phyloP scores from a whole-genome alignment of 345 rosid genomes.

The Draba incana region DNA sequence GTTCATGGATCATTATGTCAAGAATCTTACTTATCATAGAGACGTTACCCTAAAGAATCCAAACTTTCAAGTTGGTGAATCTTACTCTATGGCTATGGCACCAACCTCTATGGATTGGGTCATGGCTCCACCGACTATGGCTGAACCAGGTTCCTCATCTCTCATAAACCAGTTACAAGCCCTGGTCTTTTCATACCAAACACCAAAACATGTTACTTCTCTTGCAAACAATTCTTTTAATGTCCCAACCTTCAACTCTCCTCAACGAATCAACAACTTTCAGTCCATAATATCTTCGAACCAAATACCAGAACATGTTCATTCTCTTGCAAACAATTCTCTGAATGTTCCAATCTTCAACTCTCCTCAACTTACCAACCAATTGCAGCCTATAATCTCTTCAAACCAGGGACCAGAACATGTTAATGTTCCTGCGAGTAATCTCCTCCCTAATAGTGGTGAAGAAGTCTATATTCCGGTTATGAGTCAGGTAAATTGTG shows the following conservation, averaged over 20 bases:
- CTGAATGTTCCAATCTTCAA: background rate
- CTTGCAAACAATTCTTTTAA: too few species aligned
- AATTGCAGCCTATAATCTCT: background rate
- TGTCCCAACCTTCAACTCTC: background rate
- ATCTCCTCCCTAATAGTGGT: background rate
- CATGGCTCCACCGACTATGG: too few species aligned
- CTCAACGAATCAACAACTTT: background rate
- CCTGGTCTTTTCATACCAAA: background rate
- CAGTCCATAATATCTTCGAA: background rate
- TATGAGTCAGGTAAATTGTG: constrained; percentile 12
- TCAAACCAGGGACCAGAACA: background rate
- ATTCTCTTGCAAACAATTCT: background rate
- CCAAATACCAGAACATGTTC: background rate
- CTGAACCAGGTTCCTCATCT: too few species aligned
- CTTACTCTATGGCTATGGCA: constrained; percentile 5
- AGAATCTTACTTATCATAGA: background rate
- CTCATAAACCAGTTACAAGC: background rate
- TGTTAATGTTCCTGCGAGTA: background rate
- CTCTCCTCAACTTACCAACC: background rate
- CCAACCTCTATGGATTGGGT: too few species aligned
- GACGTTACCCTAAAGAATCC: background rate
- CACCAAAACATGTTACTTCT: too few species aligned
- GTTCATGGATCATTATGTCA: constrained; percentile 6
- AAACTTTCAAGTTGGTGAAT: background rate
- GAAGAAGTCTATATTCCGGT: constrained; percentile 18